Conservation (phyloP, 2,329 filamentous ascomycete genomes). For the Delphinella strobiligena region DNA sequence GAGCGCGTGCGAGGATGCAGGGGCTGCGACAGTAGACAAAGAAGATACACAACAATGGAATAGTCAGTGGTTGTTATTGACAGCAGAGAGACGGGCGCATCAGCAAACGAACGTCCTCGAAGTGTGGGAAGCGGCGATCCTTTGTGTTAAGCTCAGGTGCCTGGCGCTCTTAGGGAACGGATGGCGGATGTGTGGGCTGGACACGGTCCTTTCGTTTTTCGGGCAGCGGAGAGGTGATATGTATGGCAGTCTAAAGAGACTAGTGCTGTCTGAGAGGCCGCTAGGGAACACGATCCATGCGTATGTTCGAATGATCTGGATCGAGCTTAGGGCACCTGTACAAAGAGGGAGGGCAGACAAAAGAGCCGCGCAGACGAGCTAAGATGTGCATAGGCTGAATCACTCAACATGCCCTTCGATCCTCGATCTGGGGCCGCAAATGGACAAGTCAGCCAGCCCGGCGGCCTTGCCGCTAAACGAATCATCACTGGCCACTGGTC, state of each 20-base stretch:
- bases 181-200: slow-evolving; percentile 34
- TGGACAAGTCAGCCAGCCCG: too few species aligned
- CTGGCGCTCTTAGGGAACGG: slow-evolving; percentile 29
- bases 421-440: not conserved
- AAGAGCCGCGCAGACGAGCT: slow-evolving; percentile 6
- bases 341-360: slow-evolving; percentile 1
- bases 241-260: slow-evolving; percentile 28
- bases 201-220: slow-evolving; percentile 27
- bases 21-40: slow-evolving; percentile 4
- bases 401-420: not conserved
- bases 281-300: slow-evolving; percentile 27
- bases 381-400: not conserved
- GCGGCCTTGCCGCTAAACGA: not conserved
- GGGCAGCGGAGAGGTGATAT: slow-evolving; percentile 22
- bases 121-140: slow-evolving; percentile 31
- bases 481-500: not conserved
- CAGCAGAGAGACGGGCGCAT: not conserved
- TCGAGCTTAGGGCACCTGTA: slow-evolving; percentile 15
- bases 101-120: slow-evolving; percentile 9
- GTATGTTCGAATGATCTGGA: slow-evolving; percentile 30
- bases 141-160: slow-evolving; percentile 37
- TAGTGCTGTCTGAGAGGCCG: slow-evolving; percentile 30
- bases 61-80: not conserved
- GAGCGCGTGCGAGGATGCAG: slow-evolving; percentile 5
- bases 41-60: slow-evolving; percentile 1